Conservation (phyloP, 2,329 filamentous ascomycete genomes). For the Xylariomycetidae sp. region DNA sequence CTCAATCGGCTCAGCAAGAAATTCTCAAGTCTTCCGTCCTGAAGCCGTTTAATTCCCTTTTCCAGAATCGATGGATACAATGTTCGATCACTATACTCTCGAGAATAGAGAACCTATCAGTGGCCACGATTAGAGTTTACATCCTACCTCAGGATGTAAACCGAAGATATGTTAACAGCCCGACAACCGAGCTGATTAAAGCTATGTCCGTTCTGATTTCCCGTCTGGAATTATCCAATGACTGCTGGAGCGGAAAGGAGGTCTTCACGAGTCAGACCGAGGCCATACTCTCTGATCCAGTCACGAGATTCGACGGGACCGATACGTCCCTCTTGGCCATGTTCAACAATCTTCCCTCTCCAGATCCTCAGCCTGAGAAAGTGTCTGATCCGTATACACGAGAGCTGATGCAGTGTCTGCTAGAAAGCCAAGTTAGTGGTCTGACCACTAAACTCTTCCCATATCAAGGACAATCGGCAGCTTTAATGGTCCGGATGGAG, state of each 20-base stretch:
- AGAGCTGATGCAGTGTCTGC: conserved; percentile 50
- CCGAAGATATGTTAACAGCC: conserved; percentile 46
- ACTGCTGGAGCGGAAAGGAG: conserved; percentile 50
- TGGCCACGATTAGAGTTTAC: conserved; percentile 51
- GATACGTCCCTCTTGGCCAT: conserved; percentile 59
- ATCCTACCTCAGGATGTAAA: conserved; percentile 63
- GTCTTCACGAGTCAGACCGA: conserved; percentile 8
- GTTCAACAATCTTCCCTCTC: conserved; percentile 71
- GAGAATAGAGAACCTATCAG: too few species aligned
- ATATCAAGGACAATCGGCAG: conserved; percentile 77
- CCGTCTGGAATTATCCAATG: conserved; percentile 49
- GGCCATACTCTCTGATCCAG: conserved; percentile 9
- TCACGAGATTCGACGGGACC: conserved; percentile 32
- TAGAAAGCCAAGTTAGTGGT: conserved; percentile 50
- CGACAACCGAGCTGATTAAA: conserved; percentile 41
- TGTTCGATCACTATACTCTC: too few species aligned
- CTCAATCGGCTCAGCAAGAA: too few species aligned
- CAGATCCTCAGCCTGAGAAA: conserved; percentile 47
- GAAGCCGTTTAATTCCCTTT: conserved; percentile 24
- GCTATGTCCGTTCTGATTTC: conserved; percentile 45
- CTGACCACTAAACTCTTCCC: conserved; percentile 64
- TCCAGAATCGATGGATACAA: conserved; percentile 37
- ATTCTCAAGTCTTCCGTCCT: conserved; percentile 25
- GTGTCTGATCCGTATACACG: conserved; percentile 47
- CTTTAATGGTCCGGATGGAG: conserved; percentile 81